phyloP scores from a whole-genome alignment of 2,329 filamentous ascomycete species.

The Botrytis fabae region DNA sequence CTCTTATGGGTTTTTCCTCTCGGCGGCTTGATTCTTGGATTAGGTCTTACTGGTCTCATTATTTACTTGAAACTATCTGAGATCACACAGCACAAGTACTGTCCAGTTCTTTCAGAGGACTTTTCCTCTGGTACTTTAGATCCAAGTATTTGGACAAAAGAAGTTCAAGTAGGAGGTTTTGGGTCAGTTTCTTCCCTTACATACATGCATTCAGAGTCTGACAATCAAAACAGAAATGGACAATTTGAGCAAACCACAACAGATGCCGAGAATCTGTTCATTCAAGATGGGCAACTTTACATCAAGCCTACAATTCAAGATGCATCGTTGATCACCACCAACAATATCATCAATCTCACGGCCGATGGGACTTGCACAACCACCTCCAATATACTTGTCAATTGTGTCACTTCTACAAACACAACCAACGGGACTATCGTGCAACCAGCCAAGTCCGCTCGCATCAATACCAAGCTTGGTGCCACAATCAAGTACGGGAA shows the following conservation, averaged over 20 bases:
- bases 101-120: conserved; percentile 59
- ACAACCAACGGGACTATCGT: conserved; percentile 75
- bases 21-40: conserved; percentile 67
- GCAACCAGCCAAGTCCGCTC: conserved; percentile 74
- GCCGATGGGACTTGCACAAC: conserved; percentile 59
- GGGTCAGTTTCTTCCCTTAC: conserved; percentile 53
- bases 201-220: background rate
- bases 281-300: conserved; percentile 66
- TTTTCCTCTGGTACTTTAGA: conserved; percentile 35
- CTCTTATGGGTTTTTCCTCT: conserved; percentile 78
- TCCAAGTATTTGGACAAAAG: conserved; percentile 49
- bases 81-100: conserved; percentile 74
- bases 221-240: conserved; percentile 59
- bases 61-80: conserved; percentile 70
- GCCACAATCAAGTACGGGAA: conserved; percentile 77
- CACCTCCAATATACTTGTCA: conserved; percentile 57
- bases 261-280: conserved; percentile 70
- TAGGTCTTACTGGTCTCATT: conserved; percentile 65
- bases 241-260: conserved; percentile 77
- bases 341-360: conserved; percentile 68
- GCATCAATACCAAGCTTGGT: conserved; percentile 74
- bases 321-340: conserved; percentile 60
- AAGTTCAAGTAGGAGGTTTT: conserved; percentile 47
- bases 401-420: conserved; percentile 74
- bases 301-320: conserved; percentile 81